Evolutionary conservation across 805 yeast genomes (phyloP), one percentile per base, ranked within the genome.

Genomic region (Wickerhamiella vanderwaltii): DNA sequence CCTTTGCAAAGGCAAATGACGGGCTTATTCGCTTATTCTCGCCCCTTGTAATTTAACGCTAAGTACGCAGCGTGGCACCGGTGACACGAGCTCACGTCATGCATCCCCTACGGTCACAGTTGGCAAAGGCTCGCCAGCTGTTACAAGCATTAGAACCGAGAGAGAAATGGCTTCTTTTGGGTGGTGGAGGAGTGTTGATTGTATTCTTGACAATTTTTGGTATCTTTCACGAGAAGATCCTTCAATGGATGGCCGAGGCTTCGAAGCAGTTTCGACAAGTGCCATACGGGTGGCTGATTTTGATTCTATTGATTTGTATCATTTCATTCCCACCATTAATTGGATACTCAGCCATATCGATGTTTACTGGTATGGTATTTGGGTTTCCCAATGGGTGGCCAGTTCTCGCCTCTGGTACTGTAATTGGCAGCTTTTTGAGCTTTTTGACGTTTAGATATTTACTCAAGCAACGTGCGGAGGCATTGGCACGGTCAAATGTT

Each of bases 291-390:
- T 55, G 62, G 48, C 44, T 62, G 3, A 45, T 64, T 2, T 48
- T 87, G 44, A 70, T 77, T 39, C 13, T 59, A 3, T 57, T 78
- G 35, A 60, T 86, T 3, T 71, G 79, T 49, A 20, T 69, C 1
- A 86, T 87, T 4, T 76, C 91, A 0, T 87, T 88, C 64, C 97
- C 98, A 1, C 98, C 97, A 1, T 48, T 88, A 50, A 59, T 85
- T 25, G 98, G 98, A 1, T 87, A 78, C 61, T 71, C 88, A 4
- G 67, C 78, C 16, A 58, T 82, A 15, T 69, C 79, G 15, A 68
- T 80, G 35, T 55, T 79, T 12, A 65, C 76, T 4, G 98, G 97
- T 2, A 75, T 85, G 72, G 71, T 79, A 6, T 91, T 78, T 57
- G 97, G 96, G 1, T 71, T 84, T 46, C 68, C 77, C 9, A 56